Percentiles rank a stretch among this genome's conserved stretches.
Conservation (phyloP, 352 stramenopile genomes). For the Globisporangium perplexum region DNA sequence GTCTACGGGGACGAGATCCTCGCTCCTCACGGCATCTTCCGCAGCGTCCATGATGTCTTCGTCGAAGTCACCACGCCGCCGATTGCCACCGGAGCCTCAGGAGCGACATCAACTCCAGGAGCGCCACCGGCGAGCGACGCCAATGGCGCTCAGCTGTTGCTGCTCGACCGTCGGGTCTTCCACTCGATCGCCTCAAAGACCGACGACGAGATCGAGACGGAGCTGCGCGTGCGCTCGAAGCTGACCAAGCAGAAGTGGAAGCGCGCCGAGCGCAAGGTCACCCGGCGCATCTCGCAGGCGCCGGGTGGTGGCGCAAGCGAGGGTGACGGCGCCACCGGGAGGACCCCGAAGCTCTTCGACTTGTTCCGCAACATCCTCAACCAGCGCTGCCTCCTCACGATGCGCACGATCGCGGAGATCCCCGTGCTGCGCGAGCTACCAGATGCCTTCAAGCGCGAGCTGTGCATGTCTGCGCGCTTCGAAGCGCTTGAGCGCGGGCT, state of each 20-base stretch:
- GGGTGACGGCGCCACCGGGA: no score
- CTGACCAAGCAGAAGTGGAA: conserved; percentile 47
- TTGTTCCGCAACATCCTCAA: conserved; percentile 69
- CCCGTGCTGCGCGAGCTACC: conserved; percentile 33
- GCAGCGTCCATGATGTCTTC: conserved; percentile 32
- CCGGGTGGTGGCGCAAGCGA: neutral
- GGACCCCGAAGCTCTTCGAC: conserved; percentile 47
- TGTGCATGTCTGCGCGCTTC: conserved; percentile 47
- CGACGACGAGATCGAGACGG: conserved; percentile 42
- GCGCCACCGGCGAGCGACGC: neutral
- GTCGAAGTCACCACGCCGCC: conserved; percentile 10
- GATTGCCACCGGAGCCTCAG: neutral
- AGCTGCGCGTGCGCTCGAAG: conserved; percentile 29
- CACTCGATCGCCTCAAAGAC: conserved; percentile 31
- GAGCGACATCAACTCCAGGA: neutral
- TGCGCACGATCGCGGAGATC: conserved; percentile 45
- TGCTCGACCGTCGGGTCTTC: conserved; percentile 27
- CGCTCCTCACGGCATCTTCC: conserved; percentile 22
- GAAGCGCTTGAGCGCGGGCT: conserved; percentile 44
- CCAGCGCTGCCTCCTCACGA: conserved; percentile 53
- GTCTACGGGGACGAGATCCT: conserved; percentile 49
- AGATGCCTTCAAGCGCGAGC: conserved; percentile 30
- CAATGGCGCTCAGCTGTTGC: conserved; percentile 24
- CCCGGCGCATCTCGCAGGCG: conserved; percentile 7
- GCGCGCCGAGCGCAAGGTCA: conserved; percentile 29